Evolutionary conservation across 2,329 filamentous ascomycete genomes (phyloP).

Genomic region (Cladosporium phlei): DNA sequence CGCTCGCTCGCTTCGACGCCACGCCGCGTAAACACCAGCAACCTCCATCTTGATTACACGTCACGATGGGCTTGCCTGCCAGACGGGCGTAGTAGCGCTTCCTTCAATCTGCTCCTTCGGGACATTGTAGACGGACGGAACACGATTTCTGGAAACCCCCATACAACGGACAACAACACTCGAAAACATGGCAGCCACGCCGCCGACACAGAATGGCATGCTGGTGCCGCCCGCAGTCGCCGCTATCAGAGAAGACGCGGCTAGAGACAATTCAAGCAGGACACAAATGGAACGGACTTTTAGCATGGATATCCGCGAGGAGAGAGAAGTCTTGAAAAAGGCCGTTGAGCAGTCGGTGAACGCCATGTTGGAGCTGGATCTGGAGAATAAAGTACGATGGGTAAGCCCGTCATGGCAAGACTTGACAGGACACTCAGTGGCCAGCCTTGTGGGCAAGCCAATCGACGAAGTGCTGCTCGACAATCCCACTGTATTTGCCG

Average conservation of each 20-base stretch:
- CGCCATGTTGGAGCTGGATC: conserved; percentile 87
- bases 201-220: conserved; percentile 21
- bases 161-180: background rate
- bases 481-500: conserved; percentile 73
- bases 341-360: conserved; percentile 95
- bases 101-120: conserved; percentile 11
- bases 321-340: conserved; percentile 88
- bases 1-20: conserved; percentile 7
- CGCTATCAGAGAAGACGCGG: conserved; percentile 40
- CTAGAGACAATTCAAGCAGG: conserved; percentile 19
- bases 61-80: conserved; percentile 13
- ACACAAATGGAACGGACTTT: conserved; percentile 56
- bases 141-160: background rate
- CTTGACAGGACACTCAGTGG: conserved; percentile 74
- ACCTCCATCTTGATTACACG: conserved; percentile 13
- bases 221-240: conserved; percentile 42
- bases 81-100: conserved; percentile 12
- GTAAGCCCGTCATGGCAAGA: conserved; percentile 95
- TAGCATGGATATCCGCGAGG: conserved; percentile 86
- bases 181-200: conserved; percentile 18
- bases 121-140: conserved; percentile 10
- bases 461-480: conserved; percentile 79
- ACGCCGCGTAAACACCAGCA: conserved; percentile 2
- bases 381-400: conserved; percentile 89
- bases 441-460: conserved; percentile 67